Evolutionary conservation across 768 basidiomycete genomes (phyloP).

Genomic region (Pleurotus cornucopiae): DNA sequence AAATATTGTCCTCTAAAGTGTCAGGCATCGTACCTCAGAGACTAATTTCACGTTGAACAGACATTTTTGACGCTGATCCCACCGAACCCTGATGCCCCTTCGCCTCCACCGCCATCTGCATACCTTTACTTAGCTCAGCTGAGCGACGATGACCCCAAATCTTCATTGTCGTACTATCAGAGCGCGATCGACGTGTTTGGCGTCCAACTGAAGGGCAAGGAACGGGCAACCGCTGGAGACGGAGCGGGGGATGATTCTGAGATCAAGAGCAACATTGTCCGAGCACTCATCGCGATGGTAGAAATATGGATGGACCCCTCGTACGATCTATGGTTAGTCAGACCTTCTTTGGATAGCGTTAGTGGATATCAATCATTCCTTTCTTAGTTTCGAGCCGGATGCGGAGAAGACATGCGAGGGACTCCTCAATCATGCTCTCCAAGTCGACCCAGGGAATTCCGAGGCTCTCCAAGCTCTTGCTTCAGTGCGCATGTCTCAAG

Average conservation of each 20-base stretch:
- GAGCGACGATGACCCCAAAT: constrained; percentile 68
- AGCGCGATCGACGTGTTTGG: constrained; percentile 72
- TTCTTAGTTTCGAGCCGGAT: constrained; percentile 67
- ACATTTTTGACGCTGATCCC: constrained; percentile 60
- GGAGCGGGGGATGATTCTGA: constrained; percentile 50
- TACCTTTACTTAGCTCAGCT: constrained; percentile 89
- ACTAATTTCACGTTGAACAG: constrained; percentile 28
- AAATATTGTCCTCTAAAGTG: background rate
- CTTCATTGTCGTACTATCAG: constrained; percentile 73
- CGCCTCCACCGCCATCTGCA: constrained; percentile 69
- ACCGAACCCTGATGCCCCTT: constrained; percentile 54
- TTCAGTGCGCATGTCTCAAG: constrained; percentile 86
- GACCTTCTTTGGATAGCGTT: too few species aligned
- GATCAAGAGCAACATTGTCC: constrained; percentile 62
- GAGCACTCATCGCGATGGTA: constrained; percentile 83
- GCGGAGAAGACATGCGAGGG: constrained; percentile 82
- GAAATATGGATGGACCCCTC: constrained; percentile 96
- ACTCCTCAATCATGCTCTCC: constrained; percentile 67
- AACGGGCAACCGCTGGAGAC: constrained; percentile 38
- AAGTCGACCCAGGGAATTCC: constrained; percentile 67
- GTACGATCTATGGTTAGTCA: constrained; percentile 77
- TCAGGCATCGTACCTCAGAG: background rate
- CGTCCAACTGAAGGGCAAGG: constrained; percentile 72
- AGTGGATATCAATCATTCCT: too few species aligned
- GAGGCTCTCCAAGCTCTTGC: constrained; percentile 81